phyloP scores from a whole-genome alignment of 169 alveolate genomes.

The Plasmodium knowlesi region DNA sequence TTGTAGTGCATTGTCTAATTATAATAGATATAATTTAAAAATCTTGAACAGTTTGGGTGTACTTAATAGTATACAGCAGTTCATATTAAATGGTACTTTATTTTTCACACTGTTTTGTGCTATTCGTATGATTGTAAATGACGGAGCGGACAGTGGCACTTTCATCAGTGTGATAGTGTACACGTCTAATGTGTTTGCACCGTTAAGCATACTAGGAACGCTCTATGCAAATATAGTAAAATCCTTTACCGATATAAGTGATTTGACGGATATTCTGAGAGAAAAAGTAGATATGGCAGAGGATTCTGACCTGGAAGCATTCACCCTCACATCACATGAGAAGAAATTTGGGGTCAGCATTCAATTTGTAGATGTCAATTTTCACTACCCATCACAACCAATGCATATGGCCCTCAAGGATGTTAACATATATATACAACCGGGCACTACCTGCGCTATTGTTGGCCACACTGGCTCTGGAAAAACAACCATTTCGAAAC shows the following conservation, averaged over 20 bases:
- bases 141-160: constrained; percentile 65
- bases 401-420: constrained; percentile 10
- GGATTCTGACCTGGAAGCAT: constrained; percentile 17
- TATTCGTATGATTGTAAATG: constrained; percentile 38
- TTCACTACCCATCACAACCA: constrained; percentile 39
- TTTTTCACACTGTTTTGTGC: constrained; percentile 45
- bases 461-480: constrained; percentile 87
- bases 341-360: constrained; percentile 70
- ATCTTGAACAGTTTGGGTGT: constrained; percentile 80
- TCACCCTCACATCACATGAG: constrained; percentile 60
- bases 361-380: constrained; percentile 43
- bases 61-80: constrained; percentile 80
- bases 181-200: constrained; percentile 79
- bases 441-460: constrained; percentile 80
- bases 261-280: constrained; percentile 43
- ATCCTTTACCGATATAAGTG: constrained; percentile 60
- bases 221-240: constrained; percentile 79
- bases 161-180: constrained; percentile 74
- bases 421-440: constrained; percentile 62
- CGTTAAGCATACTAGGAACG: constrained; percentile 82
- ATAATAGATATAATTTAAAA: constrained; percentile 75
- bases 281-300: constrained; percentile 42
- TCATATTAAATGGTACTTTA: constrained; percentile 41
- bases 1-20: constrained; percentile 76
- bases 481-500: constrained; percentile 81